A percentile compares a stretch with the other conserved stretches of the same genome.
Evolutionary conservation across 495 filamentous ascomycete genomes (phyloP).

Genomic region (Cercophora samala): DNA sequence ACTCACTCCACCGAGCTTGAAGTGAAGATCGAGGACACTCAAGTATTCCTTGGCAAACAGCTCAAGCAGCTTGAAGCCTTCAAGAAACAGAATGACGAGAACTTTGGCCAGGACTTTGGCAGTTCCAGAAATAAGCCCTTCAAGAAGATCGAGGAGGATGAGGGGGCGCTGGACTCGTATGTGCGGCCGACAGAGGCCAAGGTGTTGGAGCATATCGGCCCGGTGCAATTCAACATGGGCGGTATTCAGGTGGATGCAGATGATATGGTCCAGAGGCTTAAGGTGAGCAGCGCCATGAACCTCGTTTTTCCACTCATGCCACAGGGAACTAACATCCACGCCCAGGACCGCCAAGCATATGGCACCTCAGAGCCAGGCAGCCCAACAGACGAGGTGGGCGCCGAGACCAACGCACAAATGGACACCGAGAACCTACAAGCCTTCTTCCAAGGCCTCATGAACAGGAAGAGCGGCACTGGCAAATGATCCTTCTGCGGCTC

Average conservation of each 20-base stretch:
- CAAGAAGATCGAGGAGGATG: conserved; percentile 30
- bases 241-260: conserved; percentile 96
- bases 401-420: conserved; percentile 36
- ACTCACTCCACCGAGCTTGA: conserved; percentile 57
- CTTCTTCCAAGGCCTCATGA: conserved; percentile 51
- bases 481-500: conserved; percentile 10
- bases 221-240: conserved; percentile 95
- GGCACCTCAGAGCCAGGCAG: conserved; percentile 36
- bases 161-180: conserved; percentile 24
- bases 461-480: conserved; percentile 25
- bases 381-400: conserved; percentile 29
- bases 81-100: conserved; percentile 56
- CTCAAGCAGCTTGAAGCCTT: conserved; percentile 67
- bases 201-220: conserved; percentile 87
- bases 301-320: neutral
- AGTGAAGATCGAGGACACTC: conserved; percentile 70
- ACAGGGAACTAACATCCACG: conserved; percentile 10
- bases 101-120: neutral
- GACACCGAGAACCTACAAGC: conserved; percentile 50
- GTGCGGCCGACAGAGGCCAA: conserved; percentile 47
- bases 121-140: conserved; percentile 45
- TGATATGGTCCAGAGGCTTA: conserved; percentile 85
- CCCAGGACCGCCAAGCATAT: conserved; percentile 48
- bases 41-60: conserved; percentile 73
- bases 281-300: conserved; percentile 49